A percentile compares a stretch with the other conserved stretches of the same genome.
Evolutionary conservation across 140 eudicot species (phyloP).

Genomic region (Stevia rebaudiana): DNA sequence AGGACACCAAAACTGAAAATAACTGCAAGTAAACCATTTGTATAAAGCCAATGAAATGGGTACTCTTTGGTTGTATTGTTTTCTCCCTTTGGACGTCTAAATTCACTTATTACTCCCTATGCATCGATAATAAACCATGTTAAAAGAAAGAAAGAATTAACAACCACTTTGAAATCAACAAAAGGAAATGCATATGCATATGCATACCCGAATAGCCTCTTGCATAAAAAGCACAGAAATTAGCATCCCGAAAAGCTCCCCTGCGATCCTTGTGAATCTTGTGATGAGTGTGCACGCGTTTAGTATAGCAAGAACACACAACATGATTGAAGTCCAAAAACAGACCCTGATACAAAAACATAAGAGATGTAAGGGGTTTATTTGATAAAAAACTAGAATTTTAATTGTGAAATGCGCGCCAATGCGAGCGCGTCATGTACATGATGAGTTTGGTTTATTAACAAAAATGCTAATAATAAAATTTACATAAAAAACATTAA

Average conservation of each 20-base stretch:
- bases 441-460: too few species aligned
- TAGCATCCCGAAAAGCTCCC: slow-evolving; percentile 95
- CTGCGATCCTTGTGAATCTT: slow-evolving; percentile 89
- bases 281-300: slow-evolving; percentile 71
- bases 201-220: slow-evolving; percentile 72
- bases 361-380: background rate
- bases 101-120: slow-evolving; percentile 85
- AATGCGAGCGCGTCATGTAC: too few species aligned
- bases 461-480: too few species aligned
- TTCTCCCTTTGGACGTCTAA: slow-evolving; percentile 49
- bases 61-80: slow-evolving; percentile 25
- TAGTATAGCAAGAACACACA: slow-evolving; percentile 76
- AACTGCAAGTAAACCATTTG: slow-evolving; percentile 71
- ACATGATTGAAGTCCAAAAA: slow-evolving; percentile 75
- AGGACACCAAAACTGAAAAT: slow-evolving; percentile 75
- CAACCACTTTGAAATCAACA: background rate
- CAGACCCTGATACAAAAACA: slow-evolving; percentile 58
- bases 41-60: slow-evolving; percentile 70
- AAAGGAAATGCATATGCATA: background rate
- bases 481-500: too few species aligned
- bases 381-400: too few species aligned
- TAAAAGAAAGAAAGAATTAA: background rate
- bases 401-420: too few species aligned
- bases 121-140: background rate
- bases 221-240: slow-evolving; percentile 87